Evolutionary conservation across 352 stramenopile genomes (phyloP), one percentile per base, ranked within the genome.

Genomic region (Globisporangium solare): DNA sequence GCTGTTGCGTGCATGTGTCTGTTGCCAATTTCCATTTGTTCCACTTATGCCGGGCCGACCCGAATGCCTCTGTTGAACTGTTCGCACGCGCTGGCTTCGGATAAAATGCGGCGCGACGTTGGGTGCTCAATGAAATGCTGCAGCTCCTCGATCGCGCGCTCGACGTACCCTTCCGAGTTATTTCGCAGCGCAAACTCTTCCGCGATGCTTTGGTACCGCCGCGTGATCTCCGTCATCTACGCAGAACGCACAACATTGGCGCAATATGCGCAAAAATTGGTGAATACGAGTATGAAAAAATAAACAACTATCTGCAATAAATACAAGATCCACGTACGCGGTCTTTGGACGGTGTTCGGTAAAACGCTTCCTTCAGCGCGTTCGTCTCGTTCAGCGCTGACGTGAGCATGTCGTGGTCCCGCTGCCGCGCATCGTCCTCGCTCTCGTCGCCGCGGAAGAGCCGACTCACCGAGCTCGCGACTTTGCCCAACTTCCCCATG

Each of bases 71-170:
- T 68, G 22, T 83, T 79, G 8, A 75, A 76, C 54, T 82, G 74
- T 52, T 90, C 82, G 51, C 76, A 76, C 11, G 52, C 76, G 40
- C 54, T 79, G 2, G 74, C 66, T 64, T 92, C 79, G 43, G 87
- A 71, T 42, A 92, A 66, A 43, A 92, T 83, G 20, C 70, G 71
- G 58, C 86, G 79, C 5, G 74, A 72, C 47, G 75, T 75, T 0
- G 82, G 79, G 51, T 89, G 77, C 47, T 92, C 82, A 31, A 92
- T 87, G 56, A 92, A 90, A 40, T 60, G 32, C 54, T 92, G 82
- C 60, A 92, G 69, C 49, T 88, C 76, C 46, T 82, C 79, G 55
- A 92, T 81, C 10, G 76, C 70, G 40, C 77, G 76, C 64, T 92
- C 79, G 8, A 92, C 82, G 54, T 79, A 71, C 12, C 79, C 82